Base-by-base conservation (phyloP, 148 eudicot species). In the Vaccinium vitisidaea region DNA sequence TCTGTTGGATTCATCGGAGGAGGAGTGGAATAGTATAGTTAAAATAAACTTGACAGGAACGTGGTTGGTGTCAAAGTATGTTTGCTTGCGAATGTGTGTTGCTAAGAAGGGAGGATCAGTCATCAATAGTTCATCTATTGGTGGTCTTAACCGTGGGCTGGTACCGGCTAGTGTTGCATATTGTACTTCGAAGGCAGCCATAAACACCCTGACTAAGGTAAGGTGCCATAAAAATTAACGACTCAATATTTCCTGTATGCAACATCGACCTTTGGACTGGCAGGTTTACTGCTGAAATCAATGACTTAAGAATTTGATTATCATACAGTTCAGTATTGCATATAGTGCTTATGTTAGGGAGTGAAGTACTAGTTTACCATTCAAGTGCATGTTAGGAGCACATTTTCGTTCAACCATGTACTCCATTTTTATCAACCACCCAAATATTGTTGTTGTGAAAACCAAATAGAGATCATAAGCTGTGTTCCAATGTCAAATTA, bases 11-110 rank as follows among this genome's bases (percentile, higher is more conserved):
- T 75, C 87, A 83, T 54, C 85, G 5, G 87, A 86, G 84, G 86
- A 84, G 11, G 92, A 90, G 77, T 90, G 89, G 89, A 80, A 89
- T 55, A 53, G 83, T 32, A 74, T 49, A 11, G 30, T 84, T 13
- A 87, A 77, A 67, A 89, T 91, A 61, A 89, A 90, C 84, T 25
- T 90, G 70, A 89, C 65, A 0, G 92, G 92, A 21, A 49, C 87
- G 6, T 89, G 90, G 92, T 86, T 89, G 86, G 90, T 90, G 67
- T 80, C 92, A 12, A 90, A 90, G 85, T 86, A 89, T 39, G 88
- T 90, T 25, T 76, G 91, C 61, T 54, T 75, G 50, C 87, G 36
- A 36, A 89, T 90, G 91, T 56, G 86, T 80, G 90, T 84, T 86
- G 78, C 86, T 55, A 70, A 85, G 4, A 81, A 12, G 56, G 85